phyloP scores from a whole-genome alignment of 495 filamentous ascomycete species.

The Penicillium silybi region DNA sequence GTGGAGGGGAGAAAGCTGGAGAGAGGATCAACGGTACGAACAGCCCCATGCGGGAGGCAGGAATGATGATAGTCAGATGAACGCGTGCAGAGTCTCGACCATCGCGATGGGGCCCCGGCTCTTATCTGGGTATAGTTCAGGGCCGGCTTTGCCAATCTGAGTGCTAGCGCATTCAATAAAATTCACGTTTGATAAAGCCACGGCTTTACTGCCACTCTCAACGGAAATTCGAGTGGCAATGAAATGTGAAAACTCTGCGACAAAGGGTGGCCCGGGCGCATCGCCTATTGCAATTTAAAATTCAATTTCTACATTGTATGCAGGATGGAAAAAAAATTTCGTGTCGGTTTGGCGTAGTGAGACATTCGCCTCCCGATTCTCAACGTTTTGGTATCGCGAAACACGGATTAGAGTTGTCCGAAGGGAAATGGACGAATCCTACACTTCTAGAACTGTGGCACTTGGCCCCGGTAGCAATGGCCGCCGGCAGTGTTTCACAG shows the following conservation, averaged over 20 bases:
- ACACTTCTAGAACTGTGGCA: neutral
- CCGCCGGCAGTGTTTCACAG: neutral
- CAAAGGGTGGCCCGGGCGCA: slow-evolving; percentile 1
- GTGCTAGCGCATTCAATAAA: slow-evolving; percentile 9
- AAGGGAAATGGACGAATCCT: neutral
- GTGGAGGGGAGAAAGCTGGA: slow-evolving; percentile 5
- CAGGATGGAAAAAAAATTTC: neutral
- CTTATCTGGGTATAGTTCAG: neutral
- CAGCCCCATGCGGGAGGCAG: slow-evolving; percentile 15
- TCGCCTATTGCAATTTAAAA: neutral
- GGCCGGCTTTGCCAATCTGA: slow-evolving; percentile 17
- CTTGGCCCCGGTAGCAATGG: neutral
- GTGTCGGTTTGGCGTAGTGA: slow-evolving; percentile 1
- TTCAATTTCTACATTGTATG: neutral
- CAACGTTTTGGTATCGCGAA: slow-evolving; percentile 12
- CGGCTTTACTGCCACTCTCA: neutral
- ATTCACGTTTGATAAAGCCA: slow-evolving; percentile 5
- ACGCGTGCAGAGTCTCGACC: slow-evolving; percentile 13
- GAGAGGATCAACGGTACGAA: slow-evolving; percentile 12
- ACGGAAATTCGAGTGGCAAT: slow-evolving; percentile 5
- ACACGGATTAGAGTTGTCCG: slow-evolving; percentile 13
- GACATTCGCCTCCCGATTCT: slow-evolving; percentile 14
- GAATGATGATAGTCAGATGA: slow-evolving; percentile 9
- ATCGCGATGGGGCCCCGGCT: slow-evolving; percentile 3
- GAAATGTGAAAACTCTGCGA: slow-evolving; percentile 10